Conservation (phyloP, 169 alveolate genomes). For the Plasmodium sp. region DNA sequence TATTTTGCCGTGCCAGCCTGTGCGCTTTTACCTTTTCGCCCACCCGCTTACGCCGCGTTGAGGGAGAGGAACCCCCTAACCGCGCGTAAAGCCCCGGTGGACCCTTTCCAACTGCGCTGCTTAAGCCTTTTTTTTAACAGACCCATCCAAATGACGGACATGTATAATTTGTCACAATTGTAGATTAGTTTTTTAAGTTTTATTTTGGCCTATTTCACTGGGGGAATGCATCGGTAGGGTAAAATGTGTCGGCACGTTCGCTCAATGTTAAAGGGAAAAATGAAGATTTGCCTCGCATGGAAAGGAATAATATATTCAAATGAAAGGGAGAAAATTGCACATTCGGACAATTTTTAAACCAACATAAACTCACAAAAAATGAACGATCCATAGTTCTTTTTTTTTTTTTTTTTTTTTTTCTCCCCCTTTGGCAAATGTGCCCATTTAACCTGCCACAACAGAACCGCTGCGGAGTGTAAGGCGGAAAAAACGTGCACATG, state of each 20-base stretch:
- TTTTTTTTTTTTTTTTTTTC: neutral
- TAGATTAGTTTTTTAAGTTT: neutral
- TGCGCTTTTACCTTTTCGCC: neutral
- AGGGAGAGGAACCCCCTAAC: neutral
- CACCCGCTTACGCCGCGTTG: neutral
- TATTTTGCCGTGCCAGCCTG: neutral
- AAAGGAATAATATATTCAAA: neutral
- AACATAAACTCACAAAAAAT: neutral
- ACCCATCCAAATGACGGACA: neutral
- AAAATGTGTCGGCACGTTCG: neutral
- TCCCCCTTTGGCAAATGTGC: neutral
- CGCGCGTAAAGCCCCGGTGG: neutral
- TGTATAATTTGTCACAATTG: neutral
- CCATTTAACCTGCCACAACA: neutral
- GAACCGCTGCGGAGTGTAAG: neutral
- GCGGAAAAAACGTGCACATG: neutral
- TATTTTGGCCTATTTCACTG: neutral
- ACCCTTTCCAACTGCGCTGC: neutral
- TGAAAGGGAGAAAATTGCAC: neutral
- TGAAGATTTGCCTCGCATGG: neutral
- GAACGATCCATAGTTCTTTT: neutral
- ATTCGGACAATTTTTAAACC: neutral
- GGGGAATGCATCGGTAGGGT: neutral
- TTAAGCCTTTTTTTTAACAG: neutral
- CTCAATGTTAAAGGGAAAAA: neutral